Evolutionary conservation across 345 rosid genomes (phyloP).

Genomic region (Geranium rotundifolium): DNA sequence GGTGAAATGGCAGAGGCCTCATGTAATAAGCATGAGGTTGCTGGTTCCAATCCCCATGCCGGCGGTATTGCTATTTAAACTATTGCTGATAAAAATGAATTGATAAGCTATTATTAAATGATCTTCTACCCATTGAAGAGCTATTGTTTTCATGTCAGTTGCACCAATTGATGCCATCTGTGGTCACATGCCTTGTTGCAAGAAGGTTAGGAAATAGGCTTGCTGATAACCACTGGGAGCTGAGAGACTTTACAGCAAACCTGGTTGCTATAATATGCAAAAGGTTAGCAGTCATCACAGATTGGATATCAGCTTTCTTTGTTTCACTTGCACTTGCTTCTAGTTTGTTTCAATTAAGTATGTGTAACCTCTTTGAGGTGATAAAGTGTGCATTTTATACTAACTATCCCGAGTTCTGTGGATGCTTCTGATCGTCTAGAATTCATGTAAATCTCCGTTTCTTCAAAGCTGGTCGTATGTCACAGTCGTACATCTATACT

Average conservation of each 20-base stretch:
- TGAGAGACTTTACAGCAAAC: constrained; percentile 78
- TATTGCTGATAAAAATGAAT: not conserved
- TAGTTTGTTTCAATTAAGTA: constrained; percentile 4
- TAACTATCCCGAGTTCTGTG: not conserved
- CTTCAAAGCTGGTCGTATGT: not conserved
- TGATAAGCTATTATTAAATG: constrained; percentile 9
- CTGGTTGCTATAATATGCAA: constrained; percentile 81
- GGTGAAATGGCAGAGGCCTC: no score
- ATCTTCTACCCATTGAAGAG: constrained; percentile 17
- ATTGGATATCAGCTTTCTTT: constrained; percentile 2
- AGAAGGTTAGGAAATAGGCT: constrained; percentile 83
- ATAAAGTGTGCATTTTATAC: not conserved
- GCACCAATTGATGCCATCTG: constrained; percentile 99
- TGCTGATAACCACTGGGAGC: constrained; percentile 96
- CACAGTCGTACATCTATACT: not conserved
- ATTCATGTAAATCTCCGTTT: not conserved
- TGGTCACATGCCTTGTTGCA: constrained; percentile 92
- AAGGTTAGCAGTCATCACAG: constrained; percentile 37
- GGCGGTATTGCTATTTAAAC: no score
- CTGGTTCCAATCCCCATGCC: no score
- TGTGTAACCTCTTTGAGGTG: not conserved
- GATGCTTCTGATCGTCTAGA: not conserved
- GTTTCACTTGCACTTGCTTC: not conserved
- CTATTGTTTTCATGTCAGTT: constrained; percentile 52
- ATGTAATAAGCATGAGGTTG: no score